Evolutionary conservation across 2,329 filamentous ascomycete genomes (phyloP), one percentile per base, ranked within the genome.

Genomic region (Aspergillus vadensis): DNA sequence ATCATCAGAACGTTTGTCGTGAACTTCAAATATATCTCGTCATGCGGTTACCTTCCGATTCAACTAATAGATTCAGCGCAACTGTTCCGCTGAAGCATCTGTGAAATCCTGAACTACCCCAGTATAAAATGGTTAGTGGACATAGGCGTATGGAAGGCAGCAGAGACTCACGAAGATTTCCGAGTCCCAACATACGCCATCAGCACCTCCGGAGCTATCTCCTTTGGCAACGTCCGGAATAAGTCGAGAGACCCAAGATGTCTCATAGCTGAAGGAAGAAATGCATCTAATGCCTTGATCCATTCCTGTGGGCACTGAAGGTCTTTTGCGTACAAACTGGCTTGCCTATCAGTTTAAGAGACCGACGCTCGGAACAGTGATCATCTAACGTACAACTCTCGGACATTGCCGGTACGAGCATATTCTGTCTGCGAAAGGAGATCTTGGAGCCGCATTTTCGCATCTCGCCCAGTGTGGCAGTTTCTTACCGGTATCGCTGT

Each of bases 111-210:
- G 72, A 75, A 50, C 72, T 74, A 27, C 8, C 10, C 21, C 39
- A 23, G 21, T 27, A 19, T n/a, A n/a, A 7, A 10, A n/a, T 38
- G 17, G 14, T 49, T 43, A 48, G 51, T 32, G 9, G 23, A 17
- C 21, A 9, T 44, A 9, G 39, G 48, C 21, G 53, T 14, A 14
- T 32, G 51, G 38, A 50, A 27, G 23, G 25, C 36, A 41, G 2
- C 30, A 12, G 27, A n/a, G 14, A 63, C 69, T 12, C 59, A 71
- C 69, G 68, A 69, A 30, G 70, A 72, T 38, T 69, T 72, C 58
- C 71, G 68, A 47, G 72, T 74, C 3, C 74, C 74, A 36, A 75
- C 69, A 64, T 76, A 75, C 25, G 71, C 73, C 74, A 76, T 75
- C 67, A 76, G 70, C 23, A 76, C 74, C 55, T 76, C 74, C 54